Base-by-base conservation (phyloP, 805 yeast genomes). In the Wickerhamomyces bisporus region DNA sequence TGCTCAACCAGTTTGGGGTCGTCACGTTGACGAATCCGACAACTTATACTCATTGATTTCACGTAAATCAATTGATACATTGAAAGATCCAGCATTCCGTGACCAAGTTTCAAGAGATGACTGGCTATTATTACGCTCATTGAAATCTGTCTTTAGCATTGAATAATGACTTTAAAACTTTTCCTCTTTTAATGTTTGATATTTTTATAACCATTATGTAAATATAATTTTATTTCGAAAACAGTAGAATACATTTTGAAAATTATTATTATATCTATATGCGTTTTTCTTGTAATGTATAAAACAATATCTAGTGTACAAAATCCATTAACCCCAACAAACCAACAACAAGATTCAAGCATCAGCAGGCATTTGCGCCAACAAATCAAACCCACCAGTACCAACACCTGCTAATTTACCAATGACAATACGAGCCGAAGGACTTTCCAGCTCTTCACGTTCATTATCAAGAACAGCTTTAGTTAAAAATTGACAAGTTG, bases 71-170 rank as follows among this genome's bases (percentile, higher is more conserved):
- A 89, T 93, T 52, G 97, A 93, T 61, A 85, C 95, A n/a, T 78
- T 93, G 73, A 93, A 93, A 69, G 98, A 93, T 56, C 94, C 96
- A 30, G 97, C 98, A 4, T 93, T 93, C 79, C 79, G 99, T 65
- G 91, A 86, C 53, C 77, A 86, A 44, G 98, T 93, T 45, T 73
- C 91, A 33, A 81, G 96, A 64, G 95, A 89, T 34, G 99, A 93
- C 64, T 93, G 99, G 99, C 58, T 91, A 43, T 73, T 93, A 61
- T 73, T 93, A 57, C 86, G 85, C 71, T 81, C 84, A 57, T 75
- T 93, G 66, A 93, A 93, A 68, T 77, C 88, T 32, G 75, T 86
- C 32, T 85, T 93, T 54, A 95, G 86, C 59, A 91, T 93, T 45
- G 68, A 68, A 51, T 70, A 50, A 52, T 43, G 39, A 20, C 27